Evolutionary conservation across 805 yeast genomes (phyloP), one percentile per base, ranked within the genome.

Genomic region (Monosporozyma servazzii): DNA sequence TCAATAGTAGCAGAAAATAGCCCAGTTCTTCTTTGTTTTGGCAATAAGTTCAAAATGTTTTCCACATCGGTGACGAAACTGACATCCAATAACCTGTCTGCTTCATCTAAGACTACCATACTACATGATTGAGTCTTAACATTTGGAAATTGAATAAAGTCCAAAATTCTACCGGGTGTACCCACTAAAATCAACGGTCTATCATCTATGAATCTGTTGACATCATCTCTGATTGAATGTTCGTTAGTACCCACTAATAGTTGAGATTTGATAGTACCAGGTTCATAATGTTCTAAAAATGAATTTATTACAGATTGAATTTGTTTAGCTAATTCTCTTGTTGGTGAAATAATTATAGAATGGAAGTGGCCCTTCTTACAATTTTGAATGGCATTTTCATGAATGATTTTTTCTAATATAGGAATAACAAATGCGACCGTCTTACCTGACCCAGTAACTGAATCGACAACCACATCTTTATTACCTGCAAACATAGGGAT

Each of bases 361-460:
- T 81, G 77, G 63, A 88, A 78, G 54, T 82, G 83, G 10, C 93
- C 95, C 54, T 75, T 76, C 52, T 73, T 76, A 20, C 77, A 60
- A 21, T 52, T 58, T 4, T 53, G n/a, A 41, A 57, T 58, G 3
- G 69, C 70, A 21, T 68, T 69, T 30, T 67, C 71, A 3, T 64
- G 61, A 5, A 75, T 53, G 7, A 89, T 67, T 57, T 81, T 83
- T 59, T 89, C 91, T 4, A 89, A 61, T 1, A 86, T 76, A 0
- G 99, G 99, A 2, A 93, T 75, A 4, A 82, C 80, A 71, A 86
- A 93, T 3, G 97, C 85, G n/a, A 90, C 67, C 0, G 99, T 93
- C 65, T 93, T 93, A n/a, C 99, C 99, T 0, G 97, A 89, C 0
- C 99, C 99, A 0, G 99, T 93, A 1, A 88, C 96, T 0, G 97